These are phyloP conservation scores for Kazachstania viticola DNA, from an alignment of 805 yeast genomes.

Conservation along the genomic window DNA sequence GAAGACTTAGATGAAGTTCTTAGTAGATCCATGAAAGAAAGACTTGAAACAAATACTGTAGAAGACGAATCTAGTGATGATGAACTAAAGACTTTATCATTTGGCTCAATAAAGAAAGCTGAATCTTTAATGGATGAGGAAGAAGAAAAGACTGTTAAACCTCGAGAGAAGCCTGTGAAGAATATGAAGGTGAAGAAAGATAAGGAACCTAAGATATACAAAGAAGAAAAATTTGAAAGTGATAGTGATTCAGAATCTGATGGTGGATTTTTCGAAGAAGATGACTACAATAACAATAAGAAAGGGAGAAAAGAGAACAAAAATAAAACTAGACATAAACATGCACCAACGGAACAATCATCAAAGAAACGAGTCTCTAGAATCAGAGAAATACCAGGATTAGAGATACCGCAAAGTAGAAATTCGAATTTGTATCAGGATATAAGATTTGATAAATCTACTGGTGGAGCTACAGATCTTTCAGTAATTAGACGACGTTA, in stretches of 20 bases:
- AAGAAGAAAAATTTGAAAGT: constrained; percentile 6
- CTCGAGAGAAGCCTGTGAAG: constrained; percentile 3
- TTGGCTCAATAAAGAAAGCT: constrained; percentile 53
- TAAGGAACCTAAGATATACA: constrained; percentile 4
- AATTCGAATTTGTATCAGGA: constrained; percentile 48
- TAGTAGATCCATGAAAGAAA: background rate
- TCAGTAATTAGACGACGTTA: constrained; percentile 62
- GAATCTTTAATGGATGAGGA: constrained; percentile 33
- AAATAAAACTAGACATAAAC: constrained; percentile 43
- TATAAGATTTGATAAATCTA: constrained; percentile 82
- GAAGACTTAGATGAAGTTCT: constrained; percentile 15
- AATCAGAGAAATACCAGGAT: constrained; percentile 66
- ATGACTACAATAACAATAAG: constrained; percentile 12
- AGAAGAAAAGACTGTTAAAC: constrained; percentile 18
- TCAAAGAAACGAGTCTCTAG: constrained; percentile 59
- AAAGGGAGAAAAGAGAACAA: background rate
- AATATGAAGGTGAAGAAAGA: constrained; percentile 8
- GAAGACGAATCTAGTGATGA: constrained; percentile 26
- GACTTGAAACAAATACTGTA: background rate
- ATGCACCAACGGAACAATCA: constrained; percentile 78
- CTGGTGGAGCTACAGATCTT: constrained; percentile 73
- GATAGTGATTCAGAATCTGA: constrained; percentile 10
- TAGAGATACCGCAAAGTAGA: constrained; percentile 31
- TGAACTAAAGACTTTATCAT: constrained; percentile 44
- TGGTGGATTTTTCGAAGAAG: constrained; percentile 33